Conservation (phyloP, 495 filamentous ascomycete species). For the Talaromyces adpressus region DNA sequence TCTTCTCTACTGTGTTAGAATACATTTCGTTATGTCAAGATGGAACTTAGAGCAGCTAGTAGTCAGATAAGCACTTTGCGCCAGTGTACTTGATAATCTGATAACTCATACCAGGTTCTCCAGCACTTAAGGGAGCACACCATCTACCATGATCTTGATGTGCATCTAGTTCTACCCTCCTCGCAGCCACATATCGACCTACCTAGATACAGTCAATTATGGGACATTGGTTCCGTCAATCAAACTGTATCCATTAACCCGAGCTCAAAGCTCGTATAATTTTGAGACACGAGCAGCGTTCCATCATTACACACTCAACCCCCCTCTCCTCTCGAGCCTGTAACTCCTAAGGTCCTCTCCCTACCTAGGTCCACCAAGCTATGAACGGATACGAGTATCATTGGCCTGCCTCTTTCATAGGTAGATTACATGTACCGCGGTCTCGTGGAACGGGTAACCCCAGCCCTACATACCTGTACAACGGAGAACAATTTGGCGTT, state of each 20-base stretch:
- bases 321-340: background rate
- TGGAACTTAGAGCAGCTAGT: no score
- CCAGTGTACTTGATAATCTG: no score
- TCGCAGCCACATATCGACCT: no score
- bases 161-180: no score
- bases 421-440: no score
- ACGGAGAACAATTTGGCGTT: background rate
- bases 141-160: no score
- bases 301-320: background rate
- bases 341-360: background rate
- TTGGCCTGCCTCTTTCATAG: background rate
- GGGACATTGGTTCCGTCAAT: background rate
- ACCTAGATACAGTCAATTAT: no score
- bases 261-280: background rate
- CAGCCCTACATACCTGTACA: no score
- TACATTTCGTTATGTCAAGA: background rate
- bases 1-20: background rate
- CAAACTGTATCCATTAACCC: background rate
- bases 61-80: no score
- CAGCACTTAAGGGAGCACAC: no score
- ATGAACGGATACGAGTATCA: background rate
- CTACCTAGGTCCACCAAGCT: background rate
- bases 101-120: no score
- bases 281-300: background rate
- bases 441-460: no score